A percentile compares a stretch with the other conserved stretches of the same genome.
Conservation (phyloP, 2,329 filamentous ascomycete genomes). For the Trichoderma hamatum region DNA sequence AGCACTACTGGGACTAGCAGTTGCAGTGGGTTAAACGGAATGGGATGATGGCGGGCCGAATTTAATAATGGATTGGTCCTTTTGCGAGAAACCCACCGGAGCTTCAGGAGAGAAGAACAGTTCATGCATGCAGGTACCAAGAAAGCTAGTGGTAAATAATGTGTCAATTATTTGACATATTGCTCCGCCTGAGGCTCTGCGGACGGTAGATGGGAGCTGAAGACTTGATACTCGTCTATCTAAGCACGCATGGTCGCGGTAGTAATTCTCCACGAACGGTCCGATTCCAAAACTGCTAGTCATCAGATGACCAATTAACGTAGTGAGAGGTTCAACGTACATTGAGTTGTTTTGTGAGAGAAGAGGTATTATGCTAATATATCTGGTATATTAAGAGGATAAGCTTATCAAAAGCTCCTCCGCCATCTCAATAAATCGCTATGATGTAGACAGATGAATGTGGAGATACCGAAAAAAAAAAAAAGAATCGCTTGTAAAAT, state of each 20-base stretch:
- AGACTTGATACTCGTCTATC: background rate
- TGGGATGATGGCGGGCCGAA: conserved; percentile 1
- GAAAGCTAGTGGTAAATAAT: background rate
- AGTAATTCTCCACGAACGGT: background rate
- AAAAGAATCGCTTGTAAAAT: background rate
- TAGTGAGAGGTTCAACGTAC: background rate
- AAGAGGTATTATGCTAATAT: background rate
- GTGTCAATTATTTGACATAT: background rate
- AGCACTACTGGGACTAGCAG: background rate
- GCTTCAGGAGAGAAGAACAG: background rate
- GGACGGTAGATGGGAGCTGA: background rate
- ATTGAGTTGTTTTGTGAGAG: background rate
- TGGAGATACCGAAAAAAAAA: background rate
- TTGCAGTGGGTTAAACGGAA: background rate
- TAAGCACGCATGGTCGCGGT: background rate
- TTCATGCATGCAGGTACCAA: background rate
- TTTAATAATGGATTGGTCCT: background rate
- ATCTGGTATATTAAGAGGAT: background rate
- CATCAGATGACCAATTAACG: background rate
- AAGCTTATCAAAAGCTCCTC: background rate
- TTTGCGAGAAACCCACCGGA: background rate
- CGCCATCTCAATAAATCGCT: background rate
- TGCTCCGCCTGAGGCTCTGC: conserved; percentile 4
- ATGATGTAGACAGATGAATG: background rate
- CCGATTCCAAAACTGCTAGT: background rate